These are phyloP conservation scores for Hypoxylon rubiginosum DNA, from an alignment of 2,329 filamentous ascomycete genomes.

Conservation along the genomic window DNA sequence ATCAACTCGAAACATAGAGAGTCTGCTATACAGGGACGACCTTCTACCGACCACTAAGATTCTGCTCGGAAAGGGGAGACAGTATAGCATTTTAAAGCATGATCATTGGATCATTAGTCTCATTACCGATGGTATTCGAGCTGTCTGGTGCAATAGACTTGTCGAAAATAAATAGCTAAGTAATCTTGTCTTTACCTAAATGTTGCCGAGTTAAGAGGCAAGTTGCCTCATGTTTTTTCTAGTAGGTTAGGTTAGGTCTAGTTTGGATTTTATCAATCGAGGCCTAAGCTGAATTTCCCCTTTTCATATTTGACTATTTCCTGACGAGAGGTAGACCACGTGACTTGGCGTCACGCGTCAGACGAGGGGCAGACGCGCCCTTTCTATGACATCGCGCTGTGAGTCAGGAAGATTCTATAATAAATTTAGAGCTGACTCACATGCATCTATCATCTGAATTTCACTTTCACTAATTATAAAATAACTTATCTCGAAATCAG, in stretches of 20 bases:
- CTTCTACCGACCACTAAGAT: background rate
- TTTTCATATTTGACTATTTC: too few species aligned
- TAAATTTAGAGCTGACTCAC: background rate
- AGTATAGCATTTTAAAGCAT: too few species aligned
- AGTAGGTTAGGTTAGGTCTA: too few species aligned
- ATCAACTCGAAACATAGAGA: background rate
- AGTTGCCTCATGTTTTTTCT: too few species aligned
- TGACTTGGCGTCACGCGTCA: conserved; percentile 40
- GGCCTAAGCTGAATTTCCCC: too few species aligned
- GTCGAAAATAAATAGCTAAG: too few species aligned
- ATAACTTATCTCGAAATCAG: background rate
- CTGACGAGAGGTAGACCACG: conserved; percentile 21
- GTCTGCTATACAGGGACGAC: background rate
- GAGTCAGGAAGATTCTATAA: conserved; percentile 16
- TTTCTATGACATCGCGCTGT: conserved; percentile 40
- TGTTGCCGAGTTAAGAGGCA: too few species aligned
- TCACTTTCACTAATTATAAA: background rate
- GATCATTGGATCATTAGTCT: too few species aligned
- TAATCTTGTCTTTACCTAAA: too few species aligned
- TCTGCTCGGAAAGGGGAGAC: background rate
- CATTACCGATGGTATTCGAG: too few species aligned
- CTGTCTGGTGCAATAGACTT: too few species aligned
- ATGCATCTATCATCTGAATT: background rate
- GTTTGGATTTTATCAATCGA: too few species aligned
- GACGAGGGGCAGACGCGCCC: conserved; percentile 41